Percentiles rank a stretch among this genome's conserved stretches.
Evolutionary conservation across 352 stramenopile species (phyloP).

Genomic region (Elongisporangium undulatum): DNA sequence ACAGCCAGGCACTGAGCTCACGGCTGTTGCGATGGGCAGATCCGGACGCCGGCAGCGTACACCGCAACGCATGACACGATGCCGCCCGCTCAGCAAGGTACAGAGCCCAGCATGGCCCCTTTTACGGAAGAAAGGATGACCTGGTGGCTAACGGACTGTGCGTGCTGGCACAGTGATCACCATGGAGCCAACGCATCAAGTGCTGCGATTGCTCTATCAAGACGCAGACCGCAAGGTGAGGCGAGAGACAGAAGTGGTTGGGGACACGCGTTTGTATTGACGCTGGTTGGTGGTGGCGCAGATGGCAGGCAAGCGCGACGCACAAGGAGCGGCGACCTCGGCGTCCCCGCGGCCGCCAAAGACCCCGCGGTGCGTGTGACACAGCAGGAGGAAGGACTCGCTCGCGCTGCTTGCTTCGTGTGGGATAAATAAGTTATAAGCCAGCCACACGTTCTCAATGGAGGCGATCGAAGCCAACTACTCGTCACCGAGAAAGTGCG

Average conservation of each 20-base stretch:
- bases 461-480: not conserved
- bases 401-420: not conserved
- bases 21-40: conserved; percentile 24
- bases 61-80: conserved; percentile 67
- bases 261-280: not conserved
- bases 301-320: conserved; percentile 30
- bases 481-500: conserved; percentile 33
- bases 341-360: not conserved
- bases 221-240: conserved; percentile 55
- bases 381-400: not conserved
- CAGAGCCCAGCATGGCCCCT: not conserved
- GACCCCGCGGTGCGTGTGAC: not conserved
- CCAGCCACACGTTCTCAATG: not conserved
- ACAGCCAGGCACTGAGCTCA: not conserved
- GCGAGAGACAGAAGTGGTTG: not conserved
- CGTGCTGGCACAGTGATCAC: conserved; percentile 36
- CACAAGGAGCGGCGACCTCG: not conserved
- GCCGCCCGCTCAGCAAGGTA: conserved; percentile 57
- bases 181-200: conserved; percentile 29
- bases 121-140: too few relatives aligned
- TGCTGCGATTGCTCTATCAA: conserved; percentile 48
- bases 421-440: not conserved
- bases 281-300: conserved; percentile 8
- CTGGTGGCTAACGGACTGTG: too few relatives aligned
- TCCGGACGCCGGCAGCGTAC: conserved; percentile 47